Evolutionary conservation across 805 yeast species (phyloP).

Genomic region (Pichia manshurica): DNA sequence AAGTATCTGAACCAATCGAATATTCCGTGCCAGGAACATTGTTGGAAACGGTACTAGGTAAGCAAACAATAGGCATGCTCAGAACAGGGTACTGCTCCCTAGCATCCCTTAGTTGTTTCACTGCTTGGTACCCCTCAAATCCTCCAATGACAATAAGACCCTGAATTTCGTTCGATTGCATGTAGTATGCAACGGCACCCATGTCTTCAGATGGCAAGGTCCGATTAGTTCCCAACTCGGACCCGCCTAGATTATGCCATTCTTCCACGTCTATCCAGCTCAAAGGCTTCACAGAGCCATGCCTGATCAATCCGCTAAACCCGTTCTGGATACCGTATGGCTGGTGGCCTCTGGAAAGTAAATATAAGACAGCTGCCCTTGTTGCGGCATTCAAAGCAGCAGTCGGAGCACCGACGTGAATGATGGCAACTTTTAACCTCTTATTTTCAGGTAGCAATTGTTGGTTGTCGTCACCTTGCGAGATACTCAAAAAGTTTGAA

Average conservation of each 20-base stretch:
- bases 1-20: slow-evolving; percentile 92
- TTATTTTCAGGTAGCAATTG: slow-evolving; percentile 54
- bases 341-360: slow-evolving; percentile 83
- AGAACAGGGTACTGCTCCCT: slow-evolving; percentile 80
- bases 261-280: slow-evolving; percentile 82
- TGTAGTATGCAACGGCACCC: slow-evolving; percentile 88
- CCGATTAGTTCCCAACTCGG: slow-evolving; percentile 95
- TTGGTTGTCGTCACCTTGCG: slow-evolving; percentile 64
- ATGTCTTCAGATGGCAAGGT: slow-evolving; percentile 75
- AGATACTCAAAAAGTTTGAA: slow-evolving; percentile 64
- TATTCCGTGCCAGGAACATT: slow-evolving; percentile 99
- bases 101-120: slow-evolving; percentile 75
- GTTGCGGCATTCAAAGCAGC: slow-evolving; percentile 94
- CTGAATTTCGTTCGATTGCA: slow-evolving; percentile 82
- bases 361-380: slow-evolving; percentile 83
- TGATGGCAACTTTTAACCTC: slow-evolving; percentile 69
- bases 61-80: slow-evolving; percentile 86
- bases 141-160: slow-evolving; percentile 94
- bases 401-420: slow-evolving; percentile 96
- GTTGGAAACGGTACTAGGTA: slow-evolving; percentile 95
- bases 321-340: slow-evolving; percentile 93
- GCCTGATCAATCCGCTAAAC: slow-evolving; percentile 84
- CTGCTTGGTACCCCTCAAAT: slow-evolving; percentile 88
- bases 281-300: slow-evolving; percentile 72
- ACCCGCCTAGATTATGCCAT: slow-evolving; percentile 89